These are phyloP conservation scores for Mucor plumbeus DNA, from an alignment of 371 early-diverging fungal genomes.

Conservation along the genomic window DNA sequence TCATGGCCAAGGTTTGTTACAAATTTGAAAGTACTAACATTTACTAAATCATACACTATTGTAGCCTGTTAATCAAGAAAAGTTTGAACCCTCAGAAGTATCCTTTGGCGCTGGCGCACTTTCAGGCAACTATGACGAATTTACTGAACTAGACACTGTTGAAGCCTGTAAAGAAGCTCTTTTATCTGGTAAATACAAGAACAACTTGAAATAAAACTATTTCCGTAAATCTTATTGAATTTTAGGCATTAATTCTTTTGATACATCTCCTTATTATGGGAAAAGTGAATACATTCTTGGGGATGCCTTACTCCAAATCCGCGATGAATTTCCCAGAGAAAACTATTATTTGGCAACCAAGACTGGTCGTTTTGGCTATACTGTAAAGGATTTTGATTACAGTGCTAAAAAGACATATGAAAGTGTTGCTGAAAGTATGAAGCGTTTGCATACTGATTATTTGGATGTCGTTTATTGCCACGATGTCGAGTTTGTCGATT, in stretches of 20 bases:
- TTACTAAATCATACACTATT: background rate
- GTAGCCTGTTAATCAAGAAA: conserved; percentile 41
- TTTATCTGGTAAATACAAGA: conserved; percentile 31
- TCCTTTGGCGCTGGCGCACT: conserved; percentile 63
- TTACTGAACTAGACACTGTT: conserved; percentile 52
- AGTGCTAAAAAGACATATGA: conserved; percentile 55
- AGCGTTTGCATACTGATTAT: conserved; percentile 68
- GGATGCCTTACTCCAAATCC: conserved; percentile 58
- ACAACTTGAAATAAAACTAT: too few relatives aligned
- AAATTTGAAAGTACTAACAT: background rate
- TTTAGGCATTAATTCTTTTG: conserved; percentile 72
- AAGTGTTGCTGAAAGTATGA: conserved; percentile 70
- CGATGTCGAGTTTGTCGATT: conserved; percentile 83
- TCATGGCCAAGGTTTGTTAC: conserved; percentile 2
- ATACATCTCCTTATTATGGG: conserved; percentile 83
- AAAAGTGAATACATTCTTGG: conserved; percentile 76
- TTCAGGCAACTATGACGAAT: conserved; percentile 59
- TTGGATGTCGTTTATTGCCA: conserved; percentile 80
- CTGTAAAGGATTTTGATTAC: conserved; percentile 71
- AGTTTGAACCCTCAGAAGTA: conserved; percentile 50
- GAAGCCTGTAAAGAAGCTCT: conserved; percentile 61
- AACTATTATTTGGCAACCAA: conserved; percentile 77
- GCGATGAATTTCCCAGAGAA: conserved; percentile 63
- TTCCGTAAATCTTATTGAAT: background rate
- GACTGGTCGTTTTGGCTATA: conserved; percentile 77